These are phyloP conservation scores for Xylaria scruposa DNA, from an alignment of 495 filamentous ascomycete species.

Conservation along the genomic window DNA sequence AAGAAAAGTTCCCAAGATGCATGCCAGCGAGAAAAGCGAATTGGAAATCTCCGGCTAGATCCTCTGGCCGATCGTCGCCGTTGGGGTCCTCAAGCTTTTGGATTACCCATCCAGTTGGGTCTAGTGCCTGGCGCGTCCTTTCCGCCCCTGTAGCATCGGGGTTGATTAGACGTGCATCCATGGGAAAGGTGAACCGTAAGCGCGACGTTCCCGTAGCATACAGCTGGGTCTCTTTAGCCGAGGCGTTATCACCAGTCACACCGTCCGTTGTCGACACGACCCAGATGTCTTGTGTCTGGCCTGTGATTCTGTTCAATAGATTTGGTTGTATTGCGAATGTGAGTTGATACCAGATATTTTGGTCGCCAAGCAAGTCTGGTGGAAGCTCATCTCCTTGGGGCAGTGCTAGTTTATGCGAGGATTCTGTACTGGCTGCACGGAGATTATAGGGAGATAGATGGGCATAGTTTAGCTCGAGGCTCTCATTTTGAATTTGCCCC, in stretches of 20 bases:
- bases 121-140: slow-evolving; percentile 42
- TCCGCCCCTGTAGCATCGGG: slow-evolving; percentile 72
- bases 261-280: slow-evolving; percentile 55
- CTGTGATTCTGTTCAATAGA: slow-evolving; percentile 58
- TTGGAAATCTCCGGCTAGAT: slow-evolving; percentile 85
- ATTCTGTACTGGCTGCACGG: slow-evolving; percentile 27
- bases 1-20: slow-evolving; percentile 83
- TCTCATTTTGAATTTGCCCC: slow-evolving; percentile 41
- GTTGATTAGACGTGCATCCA: slow-evolving; percentile 67
- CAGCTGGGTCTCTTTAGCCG: slow-evolving; percentile 49
- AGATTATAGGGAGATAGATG: slow-evolving; percentile 49
- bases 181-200: slow-evolving; percentile 61
- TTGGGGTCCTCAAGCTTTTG: slow-evolving; percentile 29
- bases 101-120: slow-evolving; percentile 44
- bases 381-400: slow-evolving; percentile 20
- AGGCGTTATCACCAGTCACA: slow-evolving; percentile 36
- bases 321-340: slow-evolving; percentile 56
- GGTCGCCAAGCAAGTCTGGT: slow-evolving; percentile 30
- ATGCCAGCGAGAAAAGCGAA: slow-evolving; percentile 82
- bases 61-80: slow-evolving; percentile 41
- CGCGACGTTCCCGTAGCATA: slow-evolving; percentile 44
- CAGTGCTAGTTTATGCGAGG: slow-evolving; percentile 21
- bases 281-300: slow-evolving; percentile 53
- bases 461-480: slow-evolving; percentile 44
- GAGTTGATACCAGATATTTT: slow-evolving; percentile 50